Evolutionary conservation across 495 filamentous ascomycete genomes (phyloP).

Genomic region (Parathielavia hyrcaniae): DNA sequence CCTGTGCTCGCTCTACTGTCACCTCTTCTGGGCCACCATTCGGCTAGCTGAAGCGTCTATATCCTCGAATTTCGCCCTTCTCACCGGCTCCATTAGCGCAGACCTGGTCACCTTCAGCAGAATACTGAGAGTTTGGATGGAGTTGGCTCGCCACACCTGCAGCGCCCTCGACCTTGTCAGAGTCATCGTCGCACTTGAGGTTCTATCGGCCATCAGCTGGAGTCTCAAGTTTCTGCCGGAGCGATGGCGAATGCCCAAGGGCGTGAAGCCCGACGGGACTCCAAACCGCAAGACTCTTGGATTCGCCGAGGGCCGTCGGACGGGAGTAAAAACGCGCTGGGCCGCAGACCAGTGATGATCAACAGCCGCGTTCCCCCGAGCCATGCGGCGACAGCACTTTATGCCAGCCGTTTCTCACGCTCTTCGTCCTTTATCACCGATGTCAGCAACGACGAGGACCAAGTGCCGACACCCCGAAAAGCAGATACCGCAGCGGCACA

Average conservation of each 20-base stretch:
- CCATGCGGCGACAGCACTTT: background rate
- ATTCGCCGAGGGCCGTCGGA: background rate
- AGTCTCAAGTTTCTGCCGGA: background rate
- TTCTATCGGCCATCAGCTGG: background rate
- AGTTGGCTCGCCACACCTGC: background rate
- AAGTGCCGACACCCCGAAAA: background rate
- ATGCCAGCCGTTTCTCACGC: background rate
- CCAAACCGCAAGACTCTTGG: background rate
- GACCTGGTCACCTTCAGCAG: conserved; percentile 3
- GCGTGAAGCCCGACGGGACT: background rate
- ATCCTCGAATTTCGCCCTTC: background rate
- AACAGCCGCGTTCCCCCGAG: background rate
- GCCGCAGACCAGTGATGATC: conserved; percentile 17
- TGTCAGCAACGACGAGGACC: conserved; percentile 22
- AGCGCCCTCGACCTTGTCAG: background rate
- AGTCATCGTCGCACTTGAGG: background rate
- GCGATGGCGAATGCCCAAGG: background rate
- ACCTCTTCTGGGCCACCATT: background rate
- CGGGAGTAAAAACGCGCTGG: background rate
- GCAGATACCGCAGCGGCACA: conserved; percentile 13
- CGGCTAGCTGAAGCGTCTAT: background rate
- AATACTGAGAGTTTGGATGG: background rate
- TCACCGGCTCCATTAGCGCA: background rate
- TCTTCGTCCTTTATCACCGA: conserved; percentile 6
- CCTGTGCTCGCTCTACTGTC: background rate